Conservation (phyloP, 202 grass and related monocot species). For the Cymbopogon flexuosus region DNA sequence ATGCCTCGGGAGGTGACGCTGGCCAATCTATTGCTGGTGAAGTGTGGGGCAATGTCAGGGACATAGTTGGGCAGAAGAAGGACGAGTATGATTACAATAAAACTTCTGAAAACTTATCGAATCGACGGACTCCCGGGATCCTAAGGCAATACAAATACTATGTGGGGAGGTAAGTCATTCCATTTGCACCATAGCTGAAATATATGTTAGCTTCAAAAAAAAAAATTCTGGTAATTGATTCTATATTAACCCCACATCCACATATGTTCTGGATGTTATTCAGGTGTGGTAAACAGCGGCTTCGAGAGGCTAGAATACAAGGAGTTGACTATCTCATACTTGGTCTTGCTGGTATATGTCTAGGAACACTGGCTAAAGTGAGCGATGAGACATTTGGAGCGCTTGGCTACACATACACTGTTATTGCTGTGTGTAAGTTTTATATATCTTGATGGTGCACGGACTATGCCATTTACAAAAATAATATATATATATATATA, state of each 20-base stretch:
- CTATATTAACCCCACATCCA: background rate
- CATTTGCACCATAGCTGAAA: background rate
- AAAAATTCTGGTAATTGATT: background rate
- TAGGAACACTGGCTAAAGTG: conserved; percentile 94
- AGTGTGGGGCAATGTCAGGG: conserved; percentile 77
- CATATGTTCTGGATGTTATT: background rate
- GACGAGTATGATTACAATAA: conserved; percentile 79
- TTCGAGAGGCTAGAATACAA: conserved; percentile 87
- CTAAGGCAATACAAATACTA: conserved; percentile 75
- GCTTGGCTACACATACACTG: conserved; percentile 87
- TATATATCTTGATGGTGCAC: background rate
- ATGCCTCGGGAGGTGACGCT: conserved; percentile 17
- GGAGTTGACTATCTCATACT: conserved; percentile 85
- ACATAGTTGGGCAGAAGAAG: conserved; percentile 71
- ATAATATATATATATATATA: no score
- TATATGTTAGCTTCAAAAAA: background rate
- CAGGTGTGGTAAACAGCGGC: conserved; percentile 83
- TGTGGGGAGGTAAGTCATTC: conserved; percentile 55
- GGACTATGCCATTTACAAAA: background rate
- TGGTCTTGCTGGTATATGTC: conserved; percentile 71
- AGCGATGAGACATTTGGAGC: conserved; percentile 86
- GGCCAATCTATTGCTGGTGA: conserved; percentile 48
- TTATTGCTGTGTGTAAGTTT: conserved; percentile 89
- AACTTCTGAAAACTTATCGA: conserved; percentile 65
- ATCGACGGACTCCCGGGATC: conserved; percentile 65